phyloP scores from a whole-genome alignment of 2,329 filamentous ascomycete genomes.

The Pestalotiopsis sp. region DNA sequence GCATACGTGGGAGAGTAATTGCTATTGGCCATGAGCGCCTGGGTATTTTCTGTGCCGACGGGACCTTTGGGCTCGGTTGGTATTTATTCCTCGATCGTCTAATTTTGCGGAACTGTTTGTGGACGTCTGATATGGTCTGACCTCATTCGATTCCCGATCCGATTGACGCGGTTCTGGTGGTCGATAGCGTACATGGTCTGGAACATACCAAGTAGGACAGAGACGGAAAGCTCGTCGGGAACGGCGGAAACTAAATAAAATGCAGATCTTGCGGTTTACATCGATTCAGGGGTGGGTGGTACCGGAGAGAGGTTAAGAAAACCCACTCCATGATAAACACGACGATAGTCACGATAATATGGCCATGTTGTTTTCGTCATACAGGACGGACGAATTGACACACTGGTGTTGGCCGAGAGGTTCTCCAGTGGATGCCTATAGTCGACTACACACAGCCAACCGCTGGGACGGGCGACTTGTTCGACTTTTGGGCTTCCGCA shows the following conservation, averaged over 20 bases:
- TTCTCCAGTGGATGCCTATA: not conserved
- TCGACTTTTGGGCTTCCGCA: not conserved
- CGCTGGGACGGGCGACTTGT: not conserved
- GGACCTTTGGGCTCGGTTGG: not conserved
- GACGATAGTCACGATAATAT: not conserved
- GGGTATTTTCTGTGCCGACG: not conserved
- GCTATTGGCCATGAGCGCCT: not conserved
- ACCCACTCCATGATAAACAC: not conserved
- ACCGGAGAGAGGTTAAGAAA: not conserved
- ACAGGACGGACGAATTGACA: not conserved
- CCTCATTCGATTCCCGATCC: constrained; percentile 8
- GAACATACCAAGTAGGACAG: not conserved
- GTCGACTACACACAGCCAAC: no score
- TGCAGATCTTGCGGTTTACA: not conserved
- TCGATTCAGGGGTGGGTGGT: not conserved
- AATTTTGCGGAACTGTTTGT: not conserved
- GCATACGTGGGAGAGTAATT: not conserved
- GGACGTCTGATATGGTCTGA: constrained; percentile 8
- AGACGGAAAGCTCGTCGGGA: not conserved
- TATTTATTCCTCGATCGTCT: not conserved
- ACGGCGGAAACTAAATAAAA: not conserved
- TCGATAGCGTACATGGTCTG: not conserved
- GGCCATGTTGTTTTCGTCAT: not conserved
- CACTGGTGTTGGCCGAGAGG: not conserved
- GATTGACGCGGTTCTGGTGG: not conserved